A percentile compares a stretch with the other conserved stretches of the same genome.
These are phyloP conservation scores for Mrakia blollopis DNA, from an alignment of 768 basidiomycete genomes.

Conservation along the genomic window DNA sequence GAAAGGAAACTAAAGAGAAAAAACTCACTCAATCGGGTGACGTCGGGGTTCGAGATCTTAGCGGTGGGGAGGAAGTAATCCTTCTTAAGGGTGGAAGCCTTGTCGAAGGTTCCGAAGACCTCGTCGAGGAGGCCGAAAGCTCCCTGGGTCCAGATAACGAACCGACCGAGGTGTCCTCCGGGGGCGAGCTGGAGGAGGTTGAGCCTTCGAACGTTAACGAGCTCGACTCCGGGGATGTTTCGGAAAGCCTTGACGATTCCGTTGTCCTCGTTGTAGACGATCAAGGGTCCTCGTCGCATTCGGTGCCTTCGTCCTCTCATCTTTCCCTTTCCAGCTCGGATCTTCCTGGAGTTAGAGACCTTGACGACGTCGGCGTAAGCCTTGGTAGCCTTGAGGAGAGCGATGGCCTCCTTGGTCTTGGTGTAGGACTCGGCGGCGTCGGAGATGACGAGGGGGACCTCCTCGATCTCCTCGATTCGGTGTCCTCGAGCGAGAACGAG, in stretches of 20 bases:
- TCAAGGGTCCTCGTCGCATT: constrained; percentile 92
- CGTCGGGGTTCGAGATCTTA: constrained; percentile 95
- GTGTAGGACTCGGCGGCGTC: constrained; percentile 74
- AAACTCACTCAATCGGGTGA: constrained; percentile 96
- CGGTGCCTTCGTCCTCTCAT: constrained; percentile 93
- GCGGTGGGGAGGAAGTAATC: constrained; percentile 80
- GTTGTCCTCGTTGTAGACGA: constrained; percentile 95
- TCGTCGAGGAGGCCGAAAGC: constrained; percentile 90
- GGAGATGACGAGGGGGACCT: constrained; percentile 88
- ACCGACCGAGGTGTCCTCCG: constrained; percentile 97
- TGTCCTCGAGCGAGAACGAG: constrained; percentile 98
- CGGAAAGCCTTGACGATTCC: constrained; percentile 98
- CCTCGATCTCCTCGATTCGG: constrained; percentile 93
- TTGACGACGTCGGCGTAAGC: constrained; percentile 92
- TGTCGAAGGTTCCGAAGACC: constrained; percentile 92
- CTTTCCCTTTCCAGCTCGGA: constrained; percentile 96
- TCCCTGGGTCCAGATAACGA: constrained; percentile 97
- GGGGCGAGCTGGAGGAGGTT: constrained; percentile 99
- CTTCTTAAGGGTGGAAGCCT: constrained; percentile 77
- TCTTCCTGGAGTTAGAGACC: constrained; percentile 93
- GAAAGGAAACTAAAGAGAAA: constrained; percentile 44
- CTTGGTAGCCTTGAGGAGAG: constrained; percentile 80
- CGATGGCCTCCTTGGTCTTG: constrained; percentile 95
- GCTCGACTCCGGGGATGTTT: constrained; percentile 96
- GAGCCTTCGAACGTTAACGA: constrained; percentile 85